Percentiles rank a stretch among this genome's conserved stretches.
phyloP scores from a whole-genome alignment of 305 asterid species.

The Fraxinus sp. region DNA sequence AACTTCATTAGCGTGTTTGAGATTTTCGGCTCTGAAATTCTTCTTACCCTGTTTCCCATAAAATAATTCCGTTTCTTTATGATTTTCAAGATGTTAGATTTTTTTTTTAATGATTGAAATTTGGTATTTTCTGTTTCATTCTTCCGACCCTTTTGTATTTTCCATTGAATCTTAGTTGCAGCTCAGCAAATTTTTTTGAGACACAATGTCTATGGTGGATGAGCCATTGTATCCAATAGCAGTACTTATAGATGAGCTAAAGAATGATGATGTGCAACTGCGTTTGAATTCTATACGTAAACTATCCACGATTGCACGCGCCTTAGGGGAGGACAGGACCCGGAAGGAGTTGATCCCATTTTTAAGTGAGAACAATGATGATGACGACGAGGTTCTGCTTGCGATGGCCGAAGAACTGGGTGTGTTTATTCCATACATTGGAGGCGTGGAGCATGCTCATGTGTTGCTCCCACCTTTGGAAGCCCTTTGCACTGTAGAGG shows the following conservation, averaged over 20 bases:
- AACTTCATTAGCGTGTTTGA: background rate
- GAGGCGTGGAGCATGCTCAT: conserved; percentile 85
- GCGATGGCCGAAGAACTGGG: conserved; percentile 94
- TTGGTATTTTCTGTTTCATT: background rate
- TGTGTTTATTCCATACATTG: conserved; percentile 85
- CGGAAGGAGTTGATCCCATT: conserved; percentile 85
- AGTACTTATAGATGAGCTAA: conserved; percentile 80
- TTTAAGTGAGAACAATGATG: conserved; percentile 84
- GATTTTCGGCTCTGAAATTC: conserved; percentile 14
- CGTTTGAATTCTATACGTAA: conserved; percentile 77
- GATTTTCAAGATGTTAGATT: conserved; percentile 1
- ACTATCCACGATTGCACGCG: conserved; percentile 87
- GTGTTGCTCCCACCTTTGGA: conserved; percentile 85
- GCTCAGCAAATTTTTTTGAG: conserved; percentile 13
- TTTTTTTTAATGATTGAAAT: background rate
- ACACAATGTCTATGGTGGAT: conserved; percentile 75
- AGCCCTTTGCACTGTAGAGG: conserved; percentile 87
- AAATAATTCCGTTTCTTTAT: background rate
- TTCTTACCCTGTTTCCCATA: background rate
- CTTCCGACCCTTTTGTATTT: conserved; percentile 1
- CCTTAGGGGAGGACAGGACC: conserved; percentile 89
- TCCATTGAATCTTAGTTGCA: conserved; percentile 15
- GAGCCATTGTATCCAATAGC: conserved; percentile 95
- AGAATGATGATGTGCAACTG: conserved; percentile 80
- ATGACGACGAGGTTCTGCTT: conserved; percentile 82